Conservation (phyloP, 768 basidiomycete genomes). For the Serendipita sp. region DNA sequence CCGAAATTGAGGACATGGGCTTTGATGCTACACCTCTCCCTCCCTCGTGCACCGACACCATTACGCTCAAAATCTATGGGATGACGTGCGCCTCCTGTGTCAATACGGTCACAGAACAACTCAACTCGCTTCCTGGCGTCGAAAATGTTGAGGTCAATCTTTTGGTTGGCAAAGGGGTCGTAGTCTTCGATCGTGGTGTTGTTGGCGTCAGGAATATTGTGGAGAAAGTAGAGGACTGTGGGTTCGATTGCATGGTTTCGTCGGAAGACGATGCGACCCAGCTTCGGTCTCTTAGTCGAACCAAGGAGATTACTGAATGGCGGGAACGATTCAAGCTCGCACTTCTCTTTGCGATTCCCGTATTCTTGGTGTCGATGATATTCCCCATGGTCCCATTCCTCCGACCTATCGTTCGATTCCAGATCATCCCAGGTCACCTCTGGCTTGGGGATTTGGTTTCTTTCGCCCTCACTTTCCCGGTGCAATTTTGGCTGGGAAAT, state of each 20-base stretch:
- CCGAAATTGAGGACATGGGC: slow-evolving; percentile 89
- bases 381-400: slow-evolving; percentile 51
- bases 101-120: slow-evolving; percentile 54
- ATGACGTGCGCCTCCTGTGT: slow-evolving; percentile 84
- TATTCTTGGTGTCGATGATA: slow-evolving; percentile 85
- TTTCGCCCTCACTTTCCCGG: slow-evolving; percentile 67
- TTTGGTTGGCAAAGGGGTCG: slow-evolving; percentile 55
- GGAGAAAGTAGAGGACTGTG: slow-evolving; percentile 72
- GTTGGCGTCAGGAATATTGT: slow-evolving; percentile 79
- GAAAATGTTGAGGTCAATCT: slow-evolving; percentile 55
- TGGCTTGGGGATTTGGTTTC: slow-evolving; percentile 71
- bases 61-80: slow-evolving; percentile 71
- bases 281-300: slow-evolving; percentile 67
- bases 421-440: slow-evolving; percentile 42
- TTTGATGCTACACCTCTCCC: slow-evolving; percentile 77
- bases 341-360: slow-evolving; percentile 72
- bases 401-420: slow-evolving; percentile 32
- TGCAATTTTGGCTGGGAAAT: slow-evolving; percentile 81
- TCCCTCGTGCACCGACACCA: slow-evolving; percentile 42
- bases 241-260: slow-evolving; percentile 76
- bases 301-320: slow-evolving; percentile 91
- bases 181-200: slow-evolving; percentile 58
- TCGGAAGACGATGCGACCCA: slow-evolving; percentile 73
- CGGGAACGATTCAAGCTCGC: slow-evolving; percentile 57
- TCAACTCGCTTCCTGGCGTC: slow-evolving; percentile 59